Conservation (phyloP, 768 basidiomycete species). For the Russula compacta region DNA sequence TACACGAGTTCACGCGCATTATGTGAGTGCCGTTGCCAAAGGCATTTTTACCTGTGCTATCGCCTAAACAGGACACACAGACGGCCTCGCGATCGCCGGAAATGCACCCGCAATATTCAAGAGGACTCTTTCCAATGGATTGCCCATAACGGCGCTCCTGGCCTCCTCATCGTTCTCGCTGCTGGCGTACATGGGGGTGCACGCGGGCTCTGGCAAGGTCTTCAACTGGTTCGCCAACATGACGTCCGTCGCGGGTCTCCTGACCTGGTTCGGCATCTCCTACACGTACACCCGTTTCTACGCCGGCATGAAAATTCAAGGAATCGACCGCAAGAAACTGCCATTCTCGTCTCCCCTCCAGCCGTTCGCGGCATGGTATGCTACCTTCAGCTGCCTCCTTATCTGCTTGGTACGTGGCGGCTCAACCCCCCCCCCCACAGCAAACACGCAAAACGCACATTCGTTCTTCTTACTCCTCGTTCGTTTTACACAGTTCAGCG, state of each 20-base stretch:
- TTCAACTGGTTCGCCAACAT: conserved; percentile 70
- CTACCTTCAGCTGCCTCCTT: conserved; percentile 29
- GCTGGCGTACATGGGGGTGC: conserved; percentile 79
- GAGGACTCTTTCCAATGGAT: conserved; percentile 56
- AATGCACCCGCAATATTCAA: conserved; percentile 80
- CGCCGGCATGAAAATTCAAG: conserved; percentile 72
- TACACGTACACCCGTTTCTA: conserved; percentile 64
- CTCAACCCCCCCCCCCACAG: too few relatives aligned
- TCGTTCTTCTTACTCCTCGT: too few relatives aligned
- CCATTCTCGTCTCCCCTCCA: conserved; percentile 64
- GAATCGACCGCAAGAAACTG: conserved; percentile 57
- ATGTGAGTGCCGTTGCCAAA: conserved; percentile 39
- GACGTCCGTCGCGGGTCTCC: conserved; percentile 39
- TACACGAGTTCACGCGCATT: conserved; percentile 85
- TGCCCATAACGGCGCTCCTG: conserved; percentile 68
- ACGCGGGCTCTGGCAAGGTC: conserved; percentile 54
- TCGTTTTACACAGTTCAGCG: conserved; percentile 33
- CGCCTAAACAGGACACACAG: conserved; percentile 27
- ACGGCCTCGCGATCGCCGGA: conserved; percentile 70
- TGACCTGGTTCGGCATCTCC: conserved; percentile 44
- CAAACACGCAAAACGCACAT: too few relatives aligned
- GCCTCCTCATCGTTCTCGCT: conserved; percentile 57
- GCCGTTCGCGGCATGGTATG: conserved; percentile 63
- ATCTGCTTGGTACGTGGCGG: conserved; percentile 49
- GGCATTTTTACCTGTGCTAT: neutral